These are phyloP conservation scores for Capronia epimyces DNA, from an alignment of 2,329 filamentous ascomycete species.

Conservation along the genomic window DNA sequence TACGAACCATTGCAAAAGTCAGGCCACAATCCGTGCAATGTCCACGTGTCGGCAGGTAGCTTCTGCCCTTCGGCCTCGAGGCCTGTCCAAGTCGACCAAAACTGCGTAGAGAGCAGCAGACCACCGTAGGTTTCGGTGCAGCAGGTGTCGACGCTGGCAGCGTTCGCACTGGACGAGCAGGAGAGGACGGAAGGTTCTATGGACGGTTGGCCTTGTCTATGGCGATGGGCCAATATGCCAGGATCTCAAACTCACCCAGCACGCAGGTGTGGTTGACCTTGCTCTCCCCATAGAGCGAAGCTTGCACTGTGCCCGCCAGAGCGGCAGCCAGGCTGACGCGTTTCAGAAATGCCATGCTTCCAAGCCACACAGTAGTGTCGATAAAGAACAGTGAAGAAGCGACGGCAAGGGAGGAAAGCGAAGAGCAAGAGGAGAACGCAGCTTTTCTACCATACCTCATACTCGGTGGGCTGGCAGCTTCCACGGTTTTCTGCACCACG, in stretches of 20 bases:
- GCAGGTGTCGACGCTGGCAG: slow-evolving; percentile 53
- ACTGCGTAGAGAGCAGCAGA: slow-evolving; percentile 57
- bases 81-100: slow-evolving; percentile 61
- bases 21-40: slow-evolving; percentile 51
- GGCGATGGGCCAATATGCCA: not conserved
- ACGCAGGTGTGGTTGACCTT: slow-evolving; percentile 54
- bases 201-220: not conserved
- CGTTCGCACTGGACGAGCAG: slow-evolving; percentile 45
- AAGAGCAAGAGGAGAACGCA: not conserved
- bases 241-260: slow-evolving; percentile 36
- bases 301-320: slow-evolving; percentile 8
- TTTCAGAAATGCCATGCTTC: slow-evolving; percentile 8
- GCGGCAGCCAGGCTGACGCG: slow-evolving; percentile 6
- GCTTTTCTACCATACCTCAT: not conserved
- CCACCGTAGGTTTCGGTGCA: slow-evolving; percentile 62
- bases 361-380: not conserved
- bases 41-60: slow-evolving; percentile 48
- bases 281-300: slow-evolving; percentile 43
- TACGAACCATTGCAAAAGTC: slow-evolving; percentile 54
- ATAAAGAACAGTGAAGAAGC: too few relatives aligned
- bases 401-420: not conserved
- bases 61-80: slow-evolving; percentile 54
- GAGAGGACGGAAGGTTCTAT: slow-evolving; percentile 37
- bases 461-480: not conserved
- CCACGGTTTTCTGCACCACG: not conserved